phyloP scores from a whole-genome alignment of 2,329 filamentous ascomycete species.

The Gnomoniopsis smithogilvyi region DNA sequence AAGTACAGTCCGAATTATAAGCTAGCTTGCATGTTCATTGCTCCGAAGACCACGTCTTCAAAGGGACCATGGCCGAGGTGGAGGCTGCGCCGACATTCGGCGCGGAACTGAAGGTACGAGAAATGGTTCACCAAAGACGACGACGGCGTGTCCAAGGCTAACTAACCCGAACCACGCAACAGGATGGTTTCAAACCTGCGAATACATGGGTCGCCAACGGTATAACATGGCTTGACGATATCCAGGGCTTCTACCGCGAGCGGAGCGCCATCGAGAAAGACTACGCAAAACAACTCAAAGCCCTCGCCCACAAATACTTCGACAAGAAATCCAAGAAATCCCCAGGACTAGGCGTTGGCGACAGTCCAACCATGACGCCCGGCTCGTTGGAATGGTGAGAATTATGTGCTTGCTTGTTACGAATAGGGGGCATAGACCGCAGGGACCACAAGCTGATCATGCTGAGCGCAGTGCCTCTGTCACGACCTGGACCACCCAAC shows the following conservation, averaged over 20 bases:
- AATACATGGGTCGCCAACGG: slow-evolving; percentile 88
- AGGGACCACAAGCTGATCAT: slow-evolving; percentile 15
- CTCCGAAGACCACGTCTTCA: slow-evolving; percentile 13
- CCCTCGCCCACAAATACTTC: slow-evolving; percentile 91
- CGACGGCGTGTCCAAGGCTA: background rate
- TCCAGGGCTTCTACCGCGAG: slow-evolving; percentile 96
- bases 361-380: slow-evolving; percentile 87
- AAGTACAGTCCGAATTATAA: background rate
- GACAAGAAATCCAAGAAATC: slow-evolving; percentile 91
- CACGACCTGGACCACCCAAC: slow-evolving; percentile 94
- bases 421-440: background rate
- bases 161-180: slow-evolving; percentile 17
- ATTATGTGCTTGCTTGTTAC: background rate
- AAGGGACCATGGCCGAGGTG: slow-evolving; percentile 69
- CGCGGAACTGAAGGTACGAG: slow-evolving; percentile 80
- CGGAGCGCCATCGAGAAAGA: slow-evolving; percentile 94
- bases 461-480: slow-evolving; percentile 69
- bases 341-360: slow-evolving; percentile 84
- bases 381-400: slow-evolving; percentile 83
- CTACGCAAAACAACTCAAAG: slow-evolving; percentile 83
- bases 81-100: slow-evolving; percentile 85
- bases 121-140: background rate
- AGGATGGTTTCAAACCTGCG: slow-evolving; percentile 97
- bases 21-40: slow-evolving; percentile 15
- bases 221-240: slow-evolving; percentile 93